Evolutionary conservation across 805 yeast genomes (phyloP).

Genomic region (Vanderwaltozyma yarrowii): DNA sequence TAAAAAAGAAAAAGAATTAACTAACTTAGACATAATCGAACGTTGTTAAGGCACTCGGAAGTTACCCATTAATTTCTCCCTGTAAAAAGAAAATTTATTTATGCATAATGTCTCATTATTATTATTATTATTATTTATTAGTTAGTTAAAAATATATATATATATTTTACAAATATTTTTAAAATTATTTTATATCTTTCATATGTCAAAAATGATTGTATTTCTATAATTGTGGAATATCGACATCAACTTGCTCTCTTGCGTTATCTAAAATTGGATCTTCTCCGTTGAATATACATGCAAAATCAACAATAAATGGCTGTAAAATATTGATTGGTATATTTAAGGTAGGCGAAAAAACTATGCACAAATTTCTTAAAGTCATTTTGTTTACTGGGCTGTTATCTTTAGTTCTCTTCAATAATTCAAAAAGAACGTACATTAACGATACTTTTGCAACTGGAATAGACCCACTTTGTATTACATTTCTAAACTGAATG

Average conservation of each 20-base stretch:
- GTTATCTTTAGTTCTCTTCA: slow-evolving; percentile 53
- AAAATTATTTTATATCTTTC: too few species aligned
- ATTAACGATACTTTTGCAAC: slow-evolving; percentile 48
- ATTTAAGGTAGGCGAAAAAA: slow-evolving; percentile 71
- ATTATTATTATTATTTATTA: not conserved
- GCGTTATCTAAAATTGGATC: slow-evolving; percentile 31
- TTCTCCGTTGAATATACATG: slow-evolving; percentile 47
- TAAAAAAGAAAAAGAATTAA: slow-evolving; percentile 48
- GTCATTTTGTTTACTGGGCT: slow-evolving; percentile 72
- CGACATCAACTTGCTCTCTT: slow-evolving; percentile 42
- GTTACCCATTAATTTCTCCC: too few species aligned
- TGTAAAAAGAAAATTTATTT: too few species aligned
- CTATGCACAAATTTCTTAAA: slow-evolving; percentile 65
- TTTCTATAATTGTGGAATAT: slow-evolving; percentile 34
- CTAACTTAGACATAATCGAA: not conserved
- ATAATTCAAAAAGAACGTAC: slow-evolving; percentile 53
- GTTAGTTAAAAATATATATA: too few species aligned
- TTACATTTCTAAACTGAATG: slow-evolving; percentile 27
- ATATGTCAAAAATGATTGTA: too few species aligned
- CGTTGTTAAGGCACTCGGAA: too few species aligned
- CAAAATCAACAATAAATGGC: slow-evolving; percentile 51
- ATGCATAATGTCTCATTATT: not conserved
- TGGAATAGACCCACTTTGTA: slow-evolving; percentile 33
- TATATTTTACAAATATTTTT: too few species aligned
- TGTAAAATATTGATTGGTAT: slow-evolving; percentile 52